Percentiles rank a stretch among this genome's conserved stretches.
Conservation (phyloP, 2,329 filamentous ascomycete genomes). For the Plectosphaerella plurivora region DNA sequence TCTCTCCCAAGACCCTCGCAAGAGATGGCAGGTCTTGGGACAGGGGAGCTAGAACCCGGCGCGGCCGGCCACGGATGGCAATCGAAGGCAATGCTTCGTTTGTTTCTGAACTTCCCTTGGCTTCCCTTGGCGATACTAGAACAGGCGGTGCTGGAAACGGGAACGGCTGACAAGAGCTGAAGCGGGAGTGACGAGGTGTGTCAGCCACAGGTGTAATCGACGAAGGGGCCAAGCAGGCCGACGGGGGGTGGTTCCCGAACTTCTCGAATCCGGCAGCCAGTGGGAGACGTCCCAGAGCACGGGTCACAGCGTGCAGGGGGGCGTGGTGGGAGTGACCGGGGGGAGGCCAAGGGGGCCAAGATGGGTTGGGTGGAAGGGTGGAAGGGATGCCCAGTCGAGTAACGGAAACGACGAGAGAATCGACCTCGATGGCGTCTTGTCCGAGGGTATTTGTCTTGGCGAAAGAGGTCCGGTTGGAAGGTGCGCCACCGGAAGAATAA, state of each 20-base stretch:
- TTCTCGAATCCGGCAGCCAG: background rate
- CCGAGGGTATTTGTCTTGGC: background rate
- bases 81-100: background rate
- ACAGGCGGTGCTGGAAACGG: background rate
- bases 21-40: too few relatives aligned
- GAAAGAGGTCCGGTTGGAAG: background rate
- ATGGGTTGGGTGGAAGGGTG: too few relatives aligned
- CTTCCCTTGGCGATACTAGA: background rate
- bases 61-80: background rate
- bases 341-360: background rate
- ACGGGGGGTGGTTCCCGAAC: background rate
- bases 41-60: too few relatives aligned
- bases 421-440: background rate
- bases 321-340: too few relatives aligned
- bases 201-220: conserved; percentile 1
- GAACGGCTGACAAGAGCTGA: background rate
- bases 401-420: background rate
- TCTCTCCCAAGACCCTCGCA: too few relatives aligned
- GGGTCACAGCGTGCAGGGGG: too few relatives aligned
- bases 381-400: too few relatives aligned
- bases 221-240: background rate
- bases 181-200: background rate
- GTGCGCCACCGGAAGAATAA: background rate
- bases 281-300: background rate
- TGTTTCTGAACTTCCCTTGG: background rate